Evolutionary conservation across 164 flowering plant species (phyloP).

Genomic region (Vitis riparia): DNA sequence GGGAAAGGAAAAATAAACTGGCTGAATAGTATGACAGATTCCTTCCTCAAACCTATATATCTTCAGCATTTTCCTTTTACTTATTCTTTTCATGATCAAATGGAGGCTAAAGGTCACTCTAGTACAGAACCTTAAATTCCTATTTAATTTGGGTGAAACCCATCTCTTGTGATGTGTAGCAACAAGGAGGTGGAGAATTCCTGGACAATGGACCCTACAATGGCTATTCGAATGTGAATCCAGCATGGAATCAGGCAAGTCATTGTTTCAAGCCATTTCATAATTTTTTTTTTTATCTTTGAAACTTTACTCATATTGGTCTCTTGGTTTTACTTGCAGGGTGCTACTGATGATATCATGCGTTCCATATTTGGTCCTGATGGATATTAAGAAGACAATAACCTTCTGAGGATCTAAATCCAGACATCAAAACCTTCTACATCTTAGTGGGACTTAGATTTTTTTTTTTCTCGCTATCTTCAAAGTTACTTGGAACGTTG

Average conservation of each 20-base stretch:
- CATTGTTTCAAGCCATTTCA: neutral
- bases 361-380: neutral
- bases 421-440: neutral
- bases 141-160: too few species aligned
- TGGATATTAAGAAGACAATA: neutral
- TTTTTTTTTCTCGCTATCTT: neutral
- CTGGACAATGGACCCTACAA: neutral
- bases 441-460: neutral
- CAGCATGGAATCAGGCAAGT: neutral
- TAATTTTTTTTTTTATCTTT: neutral
- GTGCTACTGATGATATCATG: neutral
- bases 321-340: neutral
- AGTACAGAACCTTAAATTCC: neutral
- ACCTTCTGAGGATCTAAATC: neutral
- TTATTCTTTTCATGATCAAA: too few species aligned
- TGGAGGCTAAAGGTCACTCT: too few species aligned
- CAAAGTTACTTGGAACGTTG: neutral
- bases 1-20: too few species aligned
- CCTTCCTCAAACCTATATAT: neutral
- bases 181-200: conserved; percentile 1
- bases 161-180: neutral
- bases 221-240: neutral
- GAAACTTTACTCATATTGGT: neutral
- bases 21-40: too few species aligned
- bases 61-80: too few species aligned